Evolutionary conservation across 768 basidiomycete species (phyloP).

Genomic region (Leucocoprinus leucothites): DNA sequence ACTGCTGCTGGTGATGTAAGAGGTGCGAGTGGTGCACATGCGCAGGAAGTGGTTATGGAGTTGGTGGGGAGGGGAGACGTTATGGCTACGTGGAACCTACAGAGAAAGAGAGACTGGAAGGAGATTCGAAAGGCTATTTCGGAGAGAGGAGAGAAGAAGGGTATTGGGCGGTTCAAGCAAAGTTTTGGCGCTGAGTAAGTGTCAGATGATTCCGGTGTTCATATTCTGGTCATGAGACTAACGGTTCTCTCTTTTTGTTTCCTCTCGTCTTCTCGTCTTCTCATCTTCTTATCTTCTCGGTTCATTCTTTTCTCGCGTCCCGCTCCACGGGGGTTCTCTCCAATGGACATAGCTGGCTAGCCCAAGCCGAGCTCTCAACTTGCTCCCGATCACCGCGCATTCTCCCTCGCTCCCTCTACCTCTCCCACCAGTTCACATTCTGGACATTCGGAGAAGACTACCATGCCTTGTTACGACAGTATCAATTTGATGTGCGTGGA

Average conservation of each 20-base stretch:
- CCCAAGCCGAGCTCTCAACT: slow-evolving; percentile 82
- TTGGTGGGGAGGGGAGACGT: slow-evolving; percentile 33
- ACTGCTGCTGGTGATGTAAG: slow-evolving; percentile 14
- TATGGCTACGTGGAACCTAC: slow-evolving; percentile 67
- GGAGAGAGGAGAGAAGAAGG: no score
- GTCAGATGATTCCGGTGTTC: no score
- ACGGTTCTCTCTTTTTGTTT: no score
- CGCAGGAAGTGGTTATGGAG: slow-evolving; percentile 27
- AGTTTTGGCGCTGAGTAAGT: slow-evolving; percentile 30
- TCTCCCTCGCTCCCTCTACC: slow-evolving; percentile 75
- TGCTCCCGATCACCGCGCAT: slow-evolving; percentile 54
- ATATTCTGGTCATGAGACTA: slow-evolving; percentile 14
- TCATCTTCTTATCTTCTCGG: no score
- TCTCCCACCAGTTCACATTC: slow-evolving; percentile 84
- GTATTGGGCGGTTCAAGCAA: slow-evolving; percentile 3
- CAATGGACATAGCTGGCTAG: slow-evolving; percentile 49
- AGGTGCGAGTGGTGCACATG: neutral
- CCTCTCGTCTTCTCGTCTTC: no score
- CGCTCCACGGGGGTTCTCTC: slow-evolving; percentile 12
- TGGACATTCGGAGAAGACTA: slow-evolving; percentile 73
- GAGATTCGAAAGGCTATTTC: slow-evolving; percentile 44
- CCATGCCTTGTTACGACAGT: slow-evolving; percentile 68
- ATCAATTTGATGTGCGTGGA: slow-evolving; percentile 55
- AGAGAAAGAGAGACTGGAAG: slow-evolving; percentile 46
- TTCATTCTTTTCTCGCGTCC: slow-evolving; percentile 10